phyloP scores from a whole-genome alignment of 805 yeast genomes.

The Wickerhamiella parazyma region DNA sequence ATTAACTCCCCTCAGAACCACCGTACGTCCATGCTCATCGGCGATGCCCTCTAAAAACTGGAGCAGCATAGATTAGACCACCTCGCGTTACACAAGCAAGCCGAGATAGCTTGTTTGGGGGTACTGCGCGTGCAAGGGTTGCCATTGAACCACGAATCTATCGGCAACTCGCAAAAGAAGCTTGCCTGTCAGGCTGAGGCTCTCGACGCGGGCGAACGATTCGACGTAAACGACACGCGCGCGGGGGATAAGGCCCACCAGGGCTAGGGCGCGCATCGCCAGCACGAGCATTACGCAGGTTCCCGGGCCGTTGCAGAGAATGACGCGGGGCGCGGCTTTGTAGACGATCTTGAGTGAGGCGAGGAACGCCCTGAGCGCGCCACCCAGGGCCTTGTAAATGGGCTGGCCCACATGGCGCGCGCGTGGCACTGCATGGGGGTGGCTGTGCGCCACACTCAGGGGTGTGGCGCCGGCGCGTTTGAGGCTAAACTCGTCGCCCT shows the following conservation, averaged over 20 bases:
- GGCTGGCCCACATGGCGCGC: constrained; percentile 38
- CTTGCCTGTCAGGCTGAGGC: constrained; percentile 63
- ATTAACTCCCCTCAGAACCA: constrained; percentile 67
- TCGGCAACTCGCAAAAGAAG: constrained; percentile 59
- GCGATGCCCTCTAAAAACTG: constrained; percentile 4
- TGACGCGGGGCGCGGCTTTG: constrained; percentile 29
- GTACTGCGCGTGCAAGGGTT: constrained; percentile 37
- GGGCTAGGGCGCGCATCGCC: constrained; percentile 29
- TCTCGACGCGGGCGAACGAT: constrained; percentile 68
- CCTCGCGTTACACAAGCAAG: constrained; percentile 41
- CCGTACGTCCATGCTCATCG: constrained; percentile 36
- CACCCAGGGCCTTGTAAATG: constrained; percentile 32
- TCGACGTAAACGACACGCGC: constrained; percentile 69
- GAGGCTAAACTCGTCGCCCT: constrained; percentile 40
- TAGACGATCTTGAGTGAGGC: constrained; percentile 23
- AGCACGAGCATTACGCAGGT: constrained; percentile 44
- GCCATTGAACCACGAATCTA: constrained; percentile 87
- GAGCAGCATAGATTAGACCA: not conserved
- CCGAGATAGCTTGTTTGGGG: constrained; percentile 64
- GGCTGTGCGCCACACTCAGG: not conserved
- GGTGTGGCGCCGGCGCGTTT: constrained; percentile 20
- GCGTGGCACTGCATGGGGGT: constrained; percentile 2
- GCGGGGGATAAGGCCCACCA: constrained; percentile 6
- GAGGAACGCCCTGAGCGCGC: constrained; percentile 31
- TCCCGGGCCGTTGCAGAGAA: constrained; percentile 70